Evolutionary conservation across 768 basidiomycete genomes (phyloP), one percentile per base, ranked within the genome.

Genomic region (Mrakia blollopis): DNA sequence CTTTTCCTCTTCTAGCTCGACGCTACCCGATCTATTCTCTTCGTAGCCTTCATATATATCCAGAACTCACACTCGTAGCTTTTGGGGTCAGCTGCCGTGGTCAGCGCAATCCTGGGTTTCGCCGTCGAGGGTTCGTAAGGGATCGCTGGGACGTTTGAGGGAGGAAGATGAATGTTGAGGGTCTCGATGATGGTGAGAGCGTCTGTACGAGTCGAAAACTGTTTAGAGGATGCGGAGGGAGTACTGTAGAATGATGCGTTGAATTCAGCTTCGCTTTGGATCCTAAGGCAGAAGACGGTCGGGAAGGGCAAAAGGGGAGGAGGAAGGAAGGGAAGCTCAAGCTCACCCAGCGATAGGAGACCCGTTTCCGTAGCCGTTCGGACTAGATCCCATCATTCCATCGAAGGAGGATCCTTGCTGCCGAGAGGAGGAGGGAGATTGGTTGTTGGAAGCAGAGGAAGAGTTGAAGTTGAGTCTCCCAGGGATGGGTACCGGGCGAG

Each of bases 141-240:
- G 13, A 79, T 78, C 67, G 81, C 72, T n/a, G 79, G 78, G 63
- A 54, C 11, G 54, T 75, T 11, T 50, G 80, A 67, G 65, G 76
- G 35, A 32, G 80, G 68, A 21, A 86, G 79, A 71, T 86, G 83
- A 11, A 80, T 78, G 74, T 86, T 85, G 76, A 86, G 82, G 2
- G 84, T 82, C 54, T 86, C 85, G 57, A 84, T 79, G 18, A 83
- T 80, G 9, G 82, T 79, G n/a, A 81, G 76, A 1, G 85, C 83
- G 44, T 84, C 80, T 32, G 80, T 76, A 1, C 83, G 82, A 32
- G 65, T 72, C 25, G 73, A 72, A 76, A 82, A 84, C 52, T 52
- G 71, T 80, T 80, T 79, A 78, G 80, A 54, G 18, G 72, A 65
- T 10, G 65, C 41, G 1, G 72, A 30, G 9, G 77, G 67, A 21